Percentiles rank a stretch among this genome's conserved stretches.
These are phyloP conservation scores for Hypoxylon fuscum DNA, from an alignment of 495 filamentous ascomycete genomes.

Conservation along the genomic window DNA sequence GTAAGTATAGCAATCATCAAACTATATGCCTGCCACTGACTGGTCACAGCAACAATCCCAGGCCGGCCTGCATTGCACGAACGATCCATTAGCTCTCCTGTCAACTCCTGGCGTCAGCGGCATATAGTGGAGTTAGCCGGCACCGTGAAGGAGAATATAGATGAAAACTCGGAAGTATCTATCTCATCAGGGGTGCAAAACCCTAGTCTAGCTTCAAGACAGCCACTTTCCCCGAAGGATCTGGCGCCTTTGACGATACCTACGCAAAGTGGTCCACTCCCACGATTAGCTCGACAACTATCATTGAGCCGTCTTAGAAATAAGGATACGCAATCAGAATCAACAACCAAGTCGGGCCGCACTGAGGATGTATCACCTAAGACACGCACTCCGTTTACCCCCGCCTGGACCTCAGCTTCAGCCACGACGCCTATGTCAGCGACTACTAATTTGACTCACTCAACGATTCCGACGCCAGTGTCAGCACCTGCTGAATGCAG, in stretches of 20 bases:
- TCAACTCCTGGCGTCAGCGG: slow-evolving; percentile 57
- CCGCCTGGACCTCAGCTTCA: slow-evolving; percentile 52
- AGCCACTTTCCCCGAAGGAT: slow-evolving; percentile 60
- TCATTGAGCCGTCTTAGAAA: slow-evolving; percentile 53
- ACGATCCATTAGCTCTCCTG: slow-evolving; percentile 72
- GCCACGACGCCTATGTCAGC: slow-evolving; percentile 51
- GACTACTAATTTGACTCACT: slow-evolving; percentile 44
- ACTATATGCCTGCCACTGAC: slow-evolving; percentile 38
- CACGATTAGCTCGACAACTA: slow-evolving; percentile 48
- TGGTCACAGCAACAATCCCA: slow-evolving; percentile 71
- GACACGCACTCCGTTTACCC: slow-evolving; percentile 54
- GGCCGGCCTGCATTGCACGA: slow-evolving; percentile 73
- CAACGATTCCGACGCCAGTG: slow-evolving; percentile 56
- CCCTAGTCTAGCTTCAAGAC: slow-evolving; percentile 38
- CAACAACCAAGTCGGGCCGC: slow-evolving; percentile 42
- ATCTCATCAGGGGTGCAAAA: slow-evolving; percentile 12
- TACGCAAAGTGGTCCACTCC: slow-evolving; percentile 45
- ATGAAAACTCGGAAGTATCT: slow-evolving; percentile 39
- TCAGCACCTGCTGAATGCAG: slow-evolving; percentile 55
- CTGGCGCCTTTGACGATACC: slow-evolving; percentile 63
- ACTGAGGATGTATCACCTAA: slow-evolving; percentile 59
- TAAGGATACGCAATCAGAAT: slow-evolving; percentile 49
- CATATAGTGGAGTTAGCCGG: slow-evolving; percentile 52
- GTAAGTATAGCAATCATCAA: slow-evolving; percentile 58
- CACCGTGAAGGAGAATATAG: slow-evolving; percentile 40